Conservation (phyloP, 2,329 filamentous ascomycete species). For the Dichotomopilus funicola region DNA sequence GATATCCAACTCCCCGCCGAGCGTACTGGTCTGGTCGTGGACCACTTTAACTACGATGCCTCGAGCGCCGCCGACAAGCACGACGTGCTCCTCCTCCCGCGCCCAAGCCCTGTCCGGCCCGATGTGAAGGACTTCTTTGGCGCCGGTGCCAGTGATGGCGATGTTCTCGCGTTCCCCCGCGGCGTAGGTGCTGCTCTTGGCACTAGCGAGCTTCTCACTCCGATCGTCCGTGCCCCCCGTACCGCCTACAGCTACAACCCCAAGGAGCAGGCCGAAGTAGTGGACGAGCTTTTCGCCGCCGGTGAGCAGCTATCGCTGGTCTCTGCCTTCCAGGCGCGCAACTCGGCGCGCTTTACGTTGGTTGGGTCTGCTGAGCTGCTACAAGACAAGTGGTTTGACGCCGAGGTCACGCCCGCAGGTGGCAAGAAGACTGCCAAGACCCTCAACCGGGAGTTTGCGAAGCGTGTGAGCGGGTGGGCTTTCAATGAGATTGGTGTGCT, state of each 20-base stretch:
- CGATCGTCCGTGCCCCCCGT: conserved; percentile 72
- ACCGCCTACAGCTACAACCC: conserved; percentile 93
- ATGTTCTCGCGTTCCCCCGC: conserved; percentile 71
- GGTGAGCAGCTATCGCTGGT: conserved; percentile 79
- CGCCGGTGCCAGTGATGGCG: conserved; percentile 46
- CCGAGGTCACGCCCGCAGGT: conserved; percentile 60
- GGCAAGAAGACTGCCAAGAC: conserved; percentile 51
- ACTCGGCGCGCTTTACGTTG: conserved; percentile 83
- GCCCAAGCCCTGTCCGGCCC: conserved; percentile 56
- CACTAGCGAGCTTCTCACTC: conserved; percentile 67
- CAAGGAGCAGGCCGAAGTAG: conserved; percentile 67
- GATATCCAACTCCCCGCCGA: conserved; percentile 84
- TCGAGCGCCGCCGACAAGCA: conserved; percentile 72
- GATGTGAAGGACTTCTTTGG: conserved; percentile 74
- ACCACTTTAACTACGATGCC: conserved; percentile 92
- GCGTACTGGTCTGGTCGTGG: conserved; percentile 77
- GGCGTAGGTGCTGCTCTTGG: conserved; percentile 78
- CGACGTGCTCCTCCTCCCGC: conserved; percentile 75
- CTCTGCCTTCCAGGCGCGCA: conserved; percentile 83
- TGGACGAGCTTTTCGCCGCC: conserved; percentile 79
- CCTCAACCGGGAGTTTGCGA: conserved; percentile 78
- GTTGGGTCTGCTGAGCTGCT: conserved; percentile 82
- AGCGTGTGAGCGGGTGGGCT: conserved; percentile 83
- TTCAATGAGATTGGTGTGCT: conserved; percentile 92
- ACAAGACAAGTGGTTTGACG: conserved; percentile 82